A percentile compares a stretch with the other conserved stretches of the same genome.
phyloP scores from a whole-genome alignment of 2,329 filamentous ascomycete species.

The Ceratocystis cacaofunesta region DNA sequence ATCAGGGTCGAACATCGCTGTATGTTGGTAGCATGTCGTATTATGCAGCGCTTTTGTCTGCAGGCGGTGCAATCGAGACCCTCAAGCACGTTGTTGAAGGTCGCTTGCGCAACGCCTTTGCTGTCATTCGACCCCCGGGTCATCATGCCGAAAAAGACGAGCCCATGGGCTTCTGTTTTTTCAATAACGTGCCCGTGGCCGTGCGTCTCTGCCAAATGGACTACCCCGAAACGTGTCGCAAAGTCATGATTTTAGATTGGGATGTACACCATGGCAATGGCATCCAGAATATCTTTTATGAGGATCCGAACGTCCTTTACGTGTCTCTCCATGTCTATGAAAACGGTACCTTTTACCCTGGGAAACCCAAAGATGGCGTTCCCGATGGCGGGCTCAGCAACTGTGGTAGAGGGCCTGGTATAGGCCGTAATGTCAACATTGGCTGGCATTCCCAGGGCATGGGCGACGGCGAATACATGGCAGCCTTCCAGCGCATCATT shows the following conservation, averaged over 20 bases:
- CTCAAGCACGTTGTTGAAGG: conserved; percentile 78
- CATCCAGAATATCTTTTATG: conserved; percentile 89
- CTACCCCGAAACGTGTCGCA: conserved; percentile 67
- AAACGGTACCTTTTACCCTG: conserved; percentile 74
- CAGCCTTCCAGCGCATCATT: conserved; percentile 85
- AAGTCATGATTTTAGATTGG: conserved; percentile 89
- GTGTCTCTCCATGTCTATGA: conserved; percentile 86
- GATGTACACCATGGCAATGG: conserved; percentile 75
- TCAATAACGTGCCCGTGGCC: conserved; percentile 93
- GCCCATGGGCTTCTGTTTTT: conserved; percentile 90
- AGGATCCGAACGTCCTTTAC: conserved; percentile 88
- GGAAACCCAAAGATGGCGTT: conserved; percentile 41
- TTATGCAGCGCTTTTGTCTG: conserved; percentile 66
- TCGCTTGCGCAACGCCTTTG: conserved; percentile 84
- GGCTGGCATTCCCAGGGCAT: conserved; percentile 59
- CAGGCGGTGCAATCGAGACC: conserved; percentile 88
- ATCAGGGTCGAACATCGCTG: conserved; percentile 56
- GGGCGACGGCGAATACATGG: conserved; percentile 94
- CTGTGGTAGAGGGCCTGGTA: conserved; percentile 38
- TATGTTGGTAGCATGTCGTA: conserved; percentile 75
- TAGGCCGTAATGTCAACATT: conserved; percentile 52
- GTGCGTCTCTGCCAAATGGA: conserved; percentile 74
- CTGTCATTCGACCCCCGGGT: conserved; percentile 84
- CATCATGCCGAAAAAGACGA: conserved; percentile 82
- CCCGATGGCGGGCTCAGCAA: conserved; percentile 48